Base-by-base conservation (phyloP, 495 filamentous ascomycete species). In the Xylaria cubensis region DNA sequence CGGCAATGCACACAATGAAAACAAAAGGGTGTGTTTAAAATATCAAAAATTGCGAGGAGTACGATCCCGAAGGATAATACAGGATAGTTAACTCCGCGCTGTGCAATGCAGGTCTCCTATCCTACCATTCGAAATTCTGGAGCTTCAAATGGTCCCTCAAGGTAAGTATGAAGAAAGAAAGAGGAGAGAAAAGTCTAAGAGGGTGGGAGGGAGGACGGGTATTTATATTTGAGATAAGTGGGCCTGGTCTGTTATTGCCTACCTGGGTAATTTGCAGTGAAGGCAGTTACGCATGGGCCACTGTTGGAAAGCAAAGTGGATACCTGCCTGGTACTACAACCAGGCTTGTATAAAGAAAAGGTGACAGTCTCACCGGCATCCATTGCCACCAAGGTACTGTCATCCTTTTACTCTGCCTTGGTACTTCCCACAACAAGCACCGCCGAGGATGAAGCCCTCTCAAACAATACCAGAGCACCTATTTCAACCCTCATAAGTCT, bases 41-140 rank as follows among this genome's bases (percentile, higher is more conserved):
- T 84, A 90, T 84, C 88, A 90, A 91, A 91, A 89, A 90, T 91
- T 91, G 76, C 88, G 87, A 86, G 85, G 85, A 83, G 86, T 84
- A 89, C 86, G 88, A 87, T 87, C 87, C 90, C 89, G 88, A 88
- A 91, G 82, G 85, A 88, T 86, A 87, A 86, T 90, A 86, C 88
- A 88, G 86, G 79, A 81, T 85, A 82, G 85, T 86, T 82, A 88
- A 84, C 88, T 82, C 90, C 90, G 84, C 90, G 89, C 75, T 92
- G 90, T 92, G 90, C 89, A 90, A 92, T 92, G 90, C 87, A 92
- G 89, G 89, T 83, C 88, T 90, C 85, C 85, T 85, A 80, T 80
- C 81, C 84, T 89, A 85, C 85, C 82, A 83, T 77, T 81, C 86
- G 80, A 85, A 82, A 82, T 87, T 88, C 82, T 81, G 91, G 89